These are phyloP conservation scores for Chrysanthemum makinoi DNA, from an alignment of 129 eudicot species.

Conservation along the genomic window DNA sequence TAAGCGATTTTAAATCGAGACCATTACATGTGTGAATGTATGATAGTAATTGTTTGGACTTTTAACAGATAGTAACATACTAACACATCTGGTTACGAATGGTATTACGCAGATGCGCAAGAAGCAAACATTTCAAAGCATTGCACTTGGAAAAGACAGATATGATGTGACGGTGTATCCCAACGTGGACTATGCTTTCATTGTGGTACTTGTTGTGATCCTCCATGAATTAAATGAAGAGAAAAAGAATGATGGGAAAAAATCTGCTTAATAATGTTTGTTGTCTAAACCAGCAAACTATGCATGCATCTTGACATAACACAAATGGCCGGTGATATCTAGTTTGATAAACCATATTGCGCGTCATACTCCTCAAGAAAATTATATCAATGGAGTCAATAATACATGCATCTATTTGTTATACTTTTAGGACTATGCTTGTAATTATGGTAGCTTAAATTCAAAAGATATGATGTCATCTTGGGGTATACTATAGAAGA, in stretches of 20 bases:
- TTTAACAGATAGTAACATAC: too few species aligned
- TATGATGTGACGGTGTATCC: conserved; percentile 49
- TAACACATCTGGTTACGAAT: background rate
- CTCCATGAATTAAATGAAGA: conserved; percentile 48
- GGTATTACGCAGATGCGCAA: conserved; percentile 35
- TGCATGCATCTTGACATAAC: background rate
- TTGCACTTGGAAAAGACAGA: conserved; percentile 49
- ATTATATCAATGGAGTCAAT: too few species aligned
- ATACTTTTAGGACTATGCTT: too few species aligned
- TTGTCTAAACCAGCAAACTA: background rate
- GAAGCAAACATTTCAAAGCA: conserved; percentile 38
- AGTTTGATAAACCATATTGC: background rate
- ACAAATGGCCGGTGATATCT: background rate
- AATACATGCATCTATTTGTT: too few species aligned
- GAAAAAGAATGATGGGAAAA: conserved; percentile 13
- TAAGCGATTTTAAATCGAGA: too few species aligned
- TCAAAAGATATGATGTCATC: too few species aligned
- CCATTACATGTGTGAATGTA: too few species aligned
- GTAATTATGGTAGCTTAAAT: too few species aligned
- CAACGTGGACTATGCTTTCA: conserved; percentile 49
- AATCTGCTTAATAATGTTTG: background rate
- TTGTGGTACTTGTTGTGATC: conserved; percentile 46
- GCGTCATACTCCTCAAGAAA: too few species aligned
- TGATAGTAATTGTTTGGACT: too few species aligned
- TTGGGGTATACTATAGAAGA: too few species aligned